Base-by-base conservation (phyloP, 2,329 filamentous ascomycete species). In the Leptographium procerum region DNA sequence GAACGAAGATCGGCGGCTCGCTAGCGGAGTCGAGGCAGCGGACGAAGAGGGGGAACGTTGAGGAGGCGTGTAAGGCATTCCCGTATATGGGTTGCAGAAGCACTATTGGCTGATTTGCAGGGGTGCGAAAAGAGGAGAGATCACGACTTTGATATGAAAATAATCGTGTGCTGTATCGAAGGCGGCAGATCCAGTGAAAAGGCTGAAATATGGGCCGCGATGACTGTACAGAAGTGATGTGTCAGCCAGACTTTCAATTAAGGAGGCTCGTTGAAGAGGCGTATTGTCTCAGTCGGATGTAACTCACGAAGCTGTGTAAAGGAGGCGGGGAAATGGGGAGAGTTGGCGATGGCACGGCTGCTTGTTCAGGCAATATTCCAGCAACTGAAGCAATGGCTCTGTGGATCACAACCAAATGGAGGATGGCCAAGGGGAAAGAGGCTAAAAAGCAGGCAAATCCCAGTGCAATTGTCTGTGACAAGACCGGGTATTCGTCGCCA, bases 11-110 rank as follows among this genome's bases (percentile, higher is more conserved):
- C 82, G 77, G 63, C 83, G 80, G 68, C 81, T 85, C 63, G 70
- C 68, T 64, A 76, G 74, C 57, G 83, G 83, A 56, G 83, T 85
- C 26, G 76, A 67, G 56, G 79, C 74, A 60, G 76, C 75, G 66
- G 83, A 84, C 61, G 80, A 77, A 65, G 82, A 76, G 68, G 83
- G 82, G 61, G 83, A 85, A 69, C 79, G 75, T 66, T 85, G 83
- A 63, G 89, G 89, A 61, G 89, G 88, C 72, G 89, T 94, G 77
- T 94, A 94, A 83, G 89, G 89, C 89, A 94, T 94, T 76, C 80
- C 76, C 71, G 66, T 58, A 64, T 64, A 67, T 64, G 65, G 62
- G 66, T 59, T 63, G 61, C 62, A 61, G 28, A 58, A n/a, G 29
- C 36, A 40, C 28, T 53, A 26, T 36, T 53, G 33, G 45, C 19